Percentiles rank a stretch among this genome's conserved stretches.
phyloP scores from a whole-genome alignment of 352 stramenopile genomes.

The Pythium diclinum region DNA sequence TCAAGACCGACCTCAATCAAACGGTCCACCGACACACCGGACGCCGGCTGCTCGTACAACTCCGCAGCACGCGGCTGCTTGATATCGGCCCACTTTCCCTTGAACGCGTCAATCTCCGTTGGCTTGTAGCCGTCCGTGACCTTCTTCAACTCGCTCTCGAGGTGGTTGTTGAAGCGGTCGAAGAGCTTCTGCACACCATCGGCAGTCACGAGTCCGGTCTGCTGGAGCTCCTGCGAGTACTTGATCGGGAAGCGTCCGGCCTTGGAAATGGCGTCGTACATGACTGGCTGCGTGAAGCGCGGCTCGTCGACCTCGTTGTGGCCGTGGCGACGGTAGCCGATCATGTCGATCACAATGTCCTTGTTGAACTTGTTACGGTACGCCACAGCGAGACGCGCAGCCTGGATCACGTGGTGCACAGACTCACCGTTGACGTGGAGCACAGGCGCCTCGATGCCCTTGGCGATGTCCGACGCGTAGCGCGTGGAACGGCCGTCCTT shows the following conservation, averaged over 20 bases:
- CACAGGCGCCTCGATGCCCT: constrained; percentile 75
- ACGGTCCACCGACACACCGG: constrained; percentile 53
- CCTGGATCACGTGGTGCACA: constrained; percentile 70
- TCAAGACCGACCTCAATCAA: constrained; percentile 59
- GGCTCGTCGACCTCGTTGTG: constrained; percentile 91
- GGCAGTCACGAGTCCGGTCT: constrained; percentile 48
- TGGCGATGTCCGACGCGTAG: constrained; percentile 84
- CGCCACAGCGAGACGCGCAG: constrained; percentile 63
- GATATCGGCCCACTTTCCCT: constrained; percentile 65
- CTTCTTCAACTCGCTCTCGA: constrained; percentile 59
- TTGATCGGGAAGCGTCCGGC: constrained; percentile 64
- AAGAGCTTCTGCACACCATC: constrained; percentile 58
- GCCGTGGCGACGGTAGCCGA: constrained; percentile 81
- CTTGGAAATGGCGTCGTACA: constrained; percentile 77
- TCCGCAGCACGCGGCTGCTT: constrained; percentile 44
- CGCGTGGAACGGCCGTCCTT: constrained; percentile 73
- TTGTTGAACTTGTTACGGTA: constrained; percentile 86
- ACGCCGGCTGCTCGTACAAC: constrained; percentile 49
- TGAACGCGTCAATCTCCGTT: constrained; percentile 68
- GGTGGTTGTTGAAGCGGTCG: constrained; percentile 53
- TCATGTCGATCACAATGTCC: constrained; percentile 85
- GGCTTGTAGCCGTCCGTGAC: constrained; percentile 61
- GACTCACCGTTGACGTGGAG: constrained; percentile 90
- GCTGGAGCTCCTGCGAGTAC: constrained; percentile 66
- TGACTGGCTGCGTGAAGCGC: constrained; percentile 85